These are phyloP conservation scores for Smallanthus sonchifolius DNA, from an alignment of 129 eudicot species.

Conservation along the genomic window DNA sequence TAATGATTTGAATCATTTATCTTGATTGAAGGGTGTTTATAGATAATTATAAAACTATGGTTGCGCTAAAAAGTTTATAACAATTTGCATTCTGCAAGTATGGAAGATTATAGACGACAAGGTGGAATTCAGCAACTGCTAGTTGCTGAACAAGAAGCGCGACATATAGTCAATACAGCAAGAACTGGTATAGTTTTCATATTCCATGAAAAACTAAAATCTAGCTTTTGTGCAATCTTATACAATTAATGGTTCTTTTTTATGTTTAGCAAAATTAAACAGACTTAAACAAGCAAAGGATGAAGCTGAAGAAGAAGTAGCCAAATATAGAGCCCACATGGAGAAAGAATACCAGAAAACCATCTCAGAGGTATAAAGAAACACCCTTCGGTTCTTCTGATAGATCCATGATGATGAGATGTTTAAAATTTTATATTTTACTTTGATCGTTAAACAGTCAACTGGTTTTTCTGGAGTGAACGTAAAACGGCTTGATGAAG, in stretches of 20 bases:
- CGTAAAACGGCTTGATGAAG: conserved; percentile 70
- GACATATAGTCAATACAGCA: conserved; percentile 38
- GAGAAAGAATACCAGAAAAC: conserved; percentile 73
- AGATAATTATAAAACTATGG: not conserved
- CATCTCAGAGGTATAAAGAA: conserved; percentile 55
- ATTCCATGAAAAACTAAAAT: not conserved
- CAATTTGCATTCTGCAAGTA: not conserved
- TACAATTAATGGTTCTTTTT: not conserved
- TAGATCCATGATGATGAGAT: not conserved
- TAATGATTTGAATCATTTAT: not conserved
- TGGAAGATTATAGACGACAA: conserved; percentile 42
- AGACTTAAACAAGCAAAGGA: conserved; percentile 79
- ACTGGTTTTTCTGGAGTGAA: conserved; percentile 80
- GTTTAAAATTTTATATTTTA: not conserved
- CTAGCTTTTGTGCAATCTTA: not conserved
- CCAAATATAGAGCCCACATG: conserved; percentile 74
- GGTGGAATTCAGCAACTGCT: conserved; percentile 44
- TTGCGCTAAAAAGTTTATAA: not conserved
- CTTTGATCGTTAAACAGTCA: conserved; percentile 40
- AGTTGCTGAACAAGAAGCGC: conserved; percentile 46
- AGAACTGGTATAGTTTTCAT: conserved; percentile 29
- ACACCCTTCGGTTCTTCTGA: not conserved
- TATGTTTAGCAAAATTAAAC: conserved; percentile 56
- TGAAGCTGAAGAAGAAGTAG: conserved; percentile 83
- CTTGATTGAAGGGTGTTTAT: not conserved